Percentiles rank a stretch among this genome's conserved stretches.
Evolutionary conservation across 352 stramenopile species (phyloP).

Genomic region (Globisporangium ultimum): DNA sequence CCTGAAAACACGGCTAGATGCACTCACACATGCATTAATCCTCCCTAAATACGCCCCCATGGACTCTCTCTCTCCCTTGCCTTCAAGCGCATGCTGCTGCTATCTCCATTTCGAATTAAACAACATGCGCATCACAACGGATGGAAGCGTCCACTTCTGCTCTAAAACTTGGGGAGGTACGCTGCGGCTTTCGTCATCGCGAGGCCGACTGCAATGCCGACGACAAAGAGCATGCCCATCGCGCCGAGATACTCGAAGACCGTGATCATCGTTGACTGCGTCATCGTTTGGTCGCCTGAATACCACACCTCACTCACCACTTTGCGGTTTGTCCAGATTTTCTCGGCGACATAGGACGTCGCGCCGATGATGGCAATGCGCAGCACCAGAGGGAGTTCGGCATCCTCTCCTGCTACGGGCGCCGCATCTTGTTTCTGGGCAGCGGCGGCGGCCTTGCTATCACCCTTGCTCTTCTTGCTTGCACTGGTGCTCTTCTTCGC

Average conservation of each 20-base stretch:
- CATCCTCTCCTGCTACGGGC: constrained; percentile 12
- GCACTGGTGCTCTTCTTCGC: constrained; percentile 12
- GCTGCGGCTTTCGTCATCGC: constrained; percentile 38
- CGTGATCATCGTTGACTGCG: constrained; percentile 61
- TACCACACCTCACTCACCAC: constrained; percentile 62
- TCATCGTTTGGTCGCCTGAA: constrained; percentile 47
- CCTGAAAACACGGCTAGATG: too few relatives aligned
- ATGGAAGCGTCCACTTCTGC: too few relatives aligned
- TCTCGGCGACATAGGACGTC: constrained; percentile 74
- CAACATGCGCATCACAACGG: too few relatives aligned
- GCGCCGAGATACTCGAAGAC: constrained; percentile 74
- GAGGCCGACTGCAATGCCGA: constrained; percentile 63
- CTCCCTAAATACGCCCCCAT: too few relatives aligned
- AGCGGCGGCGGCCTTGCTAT: neutral
- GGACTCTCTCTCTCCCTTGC: too few relatives aligned
- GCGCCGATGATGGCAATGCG: constrained; percentile 57
- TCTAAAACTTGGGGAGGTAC: constrained; percentile 12
- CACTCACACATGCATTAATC: too few relatives aligned
- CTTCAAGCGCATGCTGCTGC: too few relatives aligned
- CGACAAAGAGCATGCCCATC: constrained; percentile 75
- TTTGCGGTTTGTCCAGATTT: constrained; percentile 77
- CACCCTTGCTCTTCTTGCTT: constrained; percentile 4
- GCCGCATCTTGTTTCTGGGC: neutral
- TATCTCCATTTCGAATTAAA: too few relatives aligned
- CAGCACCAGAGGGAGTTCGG: constrained; percentile 47